Conservation (phyloP, 352 stramenopile species). For the Globisporangium middletonii region DNA sequence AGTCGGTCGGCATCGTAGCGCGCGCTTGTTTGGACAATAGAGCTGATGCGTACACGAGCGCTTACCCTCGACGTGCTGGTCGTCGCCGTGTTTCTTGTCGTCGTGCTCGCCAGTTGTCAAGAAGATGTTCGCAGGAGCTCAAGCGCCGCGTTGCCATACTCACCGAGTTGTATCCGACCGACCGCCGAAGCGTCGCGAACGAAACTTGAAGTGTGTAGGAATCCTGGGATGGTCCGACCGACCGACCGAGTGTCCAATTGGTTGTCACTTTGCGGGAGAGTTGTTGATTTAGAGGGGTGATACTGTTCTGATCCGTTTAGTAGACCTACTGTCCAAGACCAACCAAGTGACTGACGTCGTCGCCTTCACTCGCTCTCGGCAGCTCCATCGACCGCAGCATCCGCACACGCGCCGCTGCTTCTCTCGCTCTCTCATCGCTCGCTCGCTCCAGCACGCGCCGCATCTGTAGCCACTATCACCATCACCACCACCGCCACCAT, state of each 20-base stretch:
- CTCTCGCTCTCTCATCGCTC: background rate
- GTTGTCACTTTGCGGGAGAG: no score
- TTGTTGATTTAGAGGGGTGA: no score
- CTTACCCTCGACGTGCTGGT: background rate
- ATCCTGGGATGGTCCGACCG: slow-evolving; percentile 1
- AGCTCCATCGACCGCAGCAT: background rate
- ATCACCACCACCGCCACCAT: background rate
- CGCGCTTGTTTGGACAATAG: background rate
- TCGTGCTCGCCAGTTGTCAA: no score
- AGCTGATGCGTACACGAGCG: background rate
- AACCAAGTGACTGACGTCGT: background rate
- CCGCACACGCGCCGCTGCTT: background rate
- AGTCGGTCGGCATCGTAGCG: slow-evolving; percentile 42
- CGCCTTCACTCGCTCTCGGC: no score
- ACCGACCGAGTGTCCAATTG: background rate
- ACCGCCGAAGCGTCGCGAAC: slow-evolving; percentile 5
- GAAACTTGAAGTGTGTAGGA: background rate
- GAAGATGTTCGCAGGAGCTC: no score
- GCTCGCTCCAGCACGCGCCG: background rate
- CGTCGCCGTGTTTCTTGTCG: background rate
- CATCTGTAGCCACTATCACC: slow-evolving; percentile 1
- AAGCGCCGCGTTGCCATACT: background rate
- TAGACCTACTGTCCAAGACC: background rate
- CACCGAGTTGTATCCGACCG: background rate
- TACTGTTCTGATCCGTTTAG: background rate